These are phyloP conservation scores for Diaporthe sp. DNA, from an alignment of 2,329 filamentous ascomycete species.

Conservation along the genomic window DNA sequence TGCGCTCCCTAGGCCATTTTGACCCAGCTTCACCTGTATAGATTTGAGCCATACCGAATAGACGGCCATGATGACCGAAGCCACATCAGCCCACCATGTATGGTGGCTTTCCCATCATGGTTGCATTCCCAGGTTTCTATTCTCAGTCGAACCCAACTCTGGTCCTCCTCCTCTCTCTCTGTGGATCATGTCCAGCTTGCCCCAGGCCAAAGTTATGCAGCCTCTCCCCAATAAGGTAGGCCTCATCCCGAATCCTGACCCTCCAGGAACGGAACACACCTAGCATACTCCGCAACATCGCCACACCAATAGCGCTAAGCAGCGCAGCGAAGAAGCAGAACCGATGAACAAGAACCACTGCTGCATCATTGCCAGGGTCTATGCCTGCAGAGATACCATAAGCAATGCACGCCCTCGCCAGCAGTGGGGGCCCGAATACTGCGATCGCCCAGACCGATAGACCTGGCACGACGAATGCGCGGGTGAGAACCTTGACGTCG, in stretches of 20 bases:
- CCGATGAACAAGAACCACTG: constrained; percentile 60
- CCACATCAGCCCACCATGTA: neutral
- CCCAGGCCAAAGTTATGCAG: constrained; percentile 87
- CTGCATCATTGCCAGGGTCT: constrained; percentile 45
- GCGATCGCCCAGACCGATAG: constrained; percentile 72
- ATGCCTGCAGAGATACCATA: constrained; percentile 46
- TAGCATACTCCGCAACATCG: constrained; percentile 65
- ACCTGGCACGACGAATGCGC: constrained; percentile 87
- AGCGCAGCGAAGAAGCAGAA: constrained; percentile 79
- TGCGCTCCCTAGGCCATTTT: neutral
- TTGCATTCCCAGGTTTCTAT: neutral
- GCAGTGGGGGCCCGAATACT: constrained; percentile 73
- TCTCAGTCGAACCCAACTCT: constrained; percentile 40
- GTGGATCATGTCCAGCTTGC: constrained; percentile 47
- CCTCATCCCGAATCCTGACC: constrained; percentile 88
- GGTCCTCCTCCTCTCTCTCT: constrained; percentile 38
- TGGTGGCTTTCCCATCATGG: neutral
- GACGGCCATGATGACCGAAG: neutral
- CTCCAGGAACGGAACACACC: constrained; percentile 82
- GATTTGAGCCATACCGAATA: neutral
- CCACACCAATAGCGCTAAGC: constrained; percentile 60
- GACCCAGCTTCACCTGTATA: neutral
- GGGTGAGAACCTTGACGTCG: constrained; percentile 82
- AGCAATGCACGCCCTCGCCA: constrained; percentile 67
- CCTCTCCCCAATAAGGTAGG: constrained; percentile 94